These are phyloP conservation scores for Cercospora brassicicola DNA, from an alignment of 2,329 filamentous ascomycete genomes.

Conservation along the genomic window DNA sequence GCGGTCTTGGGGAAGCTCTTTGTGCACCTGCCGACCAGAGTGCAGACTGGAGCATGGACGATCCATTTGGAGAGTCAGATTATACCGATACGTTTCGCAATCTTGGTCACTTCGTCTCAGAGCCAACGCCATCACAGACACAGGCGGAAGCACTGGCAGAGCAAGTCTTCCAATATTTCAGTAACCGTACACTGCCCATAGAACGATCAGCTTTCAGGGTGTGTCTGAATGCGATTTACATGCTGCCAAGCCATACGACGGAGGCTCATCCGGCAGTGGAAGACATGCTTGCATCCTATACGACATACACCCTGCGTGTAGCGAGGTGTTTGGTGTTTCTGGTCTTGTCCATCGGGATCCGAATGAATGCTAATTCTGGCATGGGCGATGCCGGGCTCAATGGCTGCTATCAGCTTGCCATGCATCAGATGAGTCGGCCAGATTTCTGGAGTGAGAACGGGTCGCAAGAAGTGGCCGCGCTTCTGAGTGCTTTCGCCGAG, in stretches of 20 bases:
- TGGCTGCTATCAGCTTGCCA: constrained; percentile 15
- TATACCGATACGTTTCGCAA: background rate
- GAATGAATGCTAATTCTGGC: background rate
- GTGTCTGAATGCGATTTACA: constrained; percentile 20
- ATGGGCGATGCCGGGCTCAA: background rate
- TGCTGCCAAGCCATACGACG: background rate
- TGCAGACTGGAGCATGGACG: constrained; percentile 12
- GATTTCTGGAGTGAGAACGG: constrained; percentile 21
- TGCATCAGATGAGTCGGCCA: constrained; percentile 15
- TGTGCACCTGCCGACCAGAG: constrained; percentile 15
- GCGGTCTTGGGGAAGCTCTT: constrained; percentile 14
- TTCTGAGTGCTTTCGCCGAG: constrained; percentile 7
- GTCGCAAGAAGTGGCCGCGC: constrained; percentile 2
- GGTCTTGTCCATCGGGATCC: constrained; percentile 16
- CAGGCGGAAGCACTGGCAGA: constrained; percentile 13
- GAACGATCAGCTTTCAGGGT: constrained; percentile 22
- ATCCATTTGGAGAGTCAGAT: constrained; percentile 10
- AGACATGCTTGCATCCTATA: constrained; percentile 11
- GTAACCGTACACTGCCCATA: constrained; percentile 4
- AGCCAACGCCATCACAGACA: constrained; percentile 8
- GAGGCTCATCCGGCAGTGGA: constrained; percentile 8
- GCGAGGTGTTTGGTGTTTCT: constrained; percentile 20
- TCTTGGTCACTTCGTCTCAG: background rate
- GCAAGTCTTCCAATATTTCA: constrained; percentile 4
- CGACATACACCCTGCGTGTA: constrained; percentile 16